Evolutionary conservation across 202 grass and related monocot species (phyloP).

Genomic region (Carex arenaria): DNA sequence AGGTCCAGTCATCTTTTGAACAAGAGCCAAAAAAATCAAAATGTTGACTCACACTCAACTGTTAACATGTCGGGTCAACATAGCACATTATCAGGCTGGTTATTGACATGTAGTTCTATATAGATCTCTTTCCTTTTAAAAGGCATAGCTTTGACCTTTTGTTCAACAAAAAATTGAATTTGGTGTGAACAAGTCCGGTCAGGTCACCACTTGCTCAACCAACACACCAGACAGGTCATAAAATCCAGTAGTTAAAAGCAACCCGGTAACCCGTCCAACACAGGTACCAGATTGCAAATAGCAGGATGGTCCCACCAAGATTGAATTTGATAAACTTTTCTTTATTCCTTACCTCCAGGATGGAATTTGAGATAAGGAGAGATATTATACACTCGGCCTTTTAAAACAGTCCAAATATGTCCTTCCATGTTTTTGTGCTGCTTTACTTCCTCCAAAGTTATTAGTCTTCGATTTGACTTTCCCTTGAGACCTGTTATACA

Average conservation of each 20-base stretch:
- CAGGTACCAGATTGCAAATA: neutral
- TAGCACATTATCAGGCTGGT: neutral
- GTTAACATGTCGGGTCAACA: neutral
- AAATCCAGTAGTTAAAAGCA: neutral
- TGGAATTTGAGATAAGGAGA: conserved; percentile 97
- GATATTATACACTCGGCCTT: conserved; percentile 92
- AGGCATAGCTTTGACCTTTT: neutral
- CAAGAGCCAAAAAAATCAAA: neutral
- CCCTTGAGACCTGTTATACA: conserved; percentile 57
- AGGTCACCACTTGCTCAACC: neutral
- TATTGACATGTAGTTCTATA: neutral
- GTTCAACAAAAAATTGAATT: neutral
- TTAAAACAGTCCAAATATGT: conserved; percentile 83
- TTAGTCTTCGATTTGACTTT: conserved; percentile 54
- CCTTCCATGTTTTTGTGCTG: conserved; percentile 62
- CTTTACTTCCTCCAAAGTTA: conserved; percentile 85
- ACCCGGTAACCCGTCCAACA: neutral
- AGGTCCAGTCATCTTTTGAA: neutral
- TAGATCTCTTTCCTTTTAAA: neutral
- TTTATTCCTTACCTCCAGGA: conserved; percentile 58
- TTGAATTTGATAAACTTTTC: neutral
- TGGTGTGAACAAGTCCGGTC: neutral
- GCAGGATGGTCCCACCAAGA: neutral
- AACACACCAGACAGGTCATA: neutral
- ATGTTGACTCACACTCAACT: neutral